These are phyloP conservation scores for Fusarium longipes DNA, from an alignment of 2,329 filamentous ascomycete genomes.

Conservation along the genomic window DNA sequence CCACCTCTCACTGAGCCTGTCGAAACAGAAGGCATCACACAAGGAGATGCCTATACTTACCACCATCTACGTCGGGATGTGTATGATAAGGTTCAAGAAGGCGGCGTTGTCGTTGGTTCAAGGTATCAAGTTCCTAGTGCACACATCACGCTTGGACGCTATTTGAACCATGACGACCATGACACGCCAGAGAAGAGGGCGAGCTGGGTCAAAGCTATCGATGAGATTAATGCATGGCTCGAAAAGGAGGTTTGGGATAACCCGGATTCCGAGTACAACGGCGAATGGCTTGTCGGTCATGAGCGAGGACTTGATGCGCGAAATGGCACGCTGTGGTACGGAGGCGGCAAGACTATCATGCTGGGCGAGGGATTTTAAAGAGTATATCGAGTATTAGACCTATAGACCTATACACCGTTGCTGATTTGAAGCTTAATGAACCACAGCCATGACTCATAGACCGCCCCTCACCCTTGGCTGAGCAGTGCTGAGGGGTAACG, in stretches of 20 bases:
- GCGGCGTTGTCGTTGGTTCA: conserved; percentile 77
- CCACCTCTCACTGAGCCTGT: conserved; percentile 56
- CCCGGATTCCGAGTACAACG: conserved; percentile 57
- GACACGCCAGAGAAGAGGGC: conserved; percentile 67
- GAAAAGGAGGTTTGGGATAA: conserved; percentile 76
- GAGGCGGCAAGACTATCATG: conserved; percentile 77
- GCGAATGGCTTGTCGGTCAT: conserved; percentile 88
- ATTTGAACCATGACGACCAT: conserved; percentile 75
- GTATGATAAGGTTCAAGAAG: conserved; percentile 68
- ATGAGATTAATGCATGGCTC: conserved; percentile 81
- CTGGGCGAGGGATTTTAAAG: conserved; percentile 70
- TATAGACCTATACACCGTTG: conserved; percentile 24
- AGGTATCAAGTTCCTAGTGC: conserved; percentile 90
- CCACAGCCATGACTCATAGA: conserved; percentile 5
- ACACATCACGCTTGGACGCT: conserved; percentile 88
- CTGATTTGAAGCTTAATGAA: conserved; percentile 14
- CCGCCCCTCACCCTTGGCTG: conserved; percentile 1
- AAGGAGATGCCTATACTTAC: conserved; percentile 80
- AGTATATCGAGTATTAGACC: conserved; percentile 23
- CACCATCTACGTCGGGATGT: conserved; percentile 89
- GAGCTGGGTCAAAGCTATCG: conserved; percentile 76
- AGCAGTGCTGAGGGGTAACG: conserved; percentile 13
- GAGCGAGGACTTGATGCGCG: conserved; percentile 83
- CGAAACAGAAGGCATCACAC: conserved; percentile 50
- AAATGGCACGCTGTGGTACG: conserved; percentile 86